Conservation (phyloP, 1,139 yeast genomes). For the Wickerhamiella infanticola region DNA sequence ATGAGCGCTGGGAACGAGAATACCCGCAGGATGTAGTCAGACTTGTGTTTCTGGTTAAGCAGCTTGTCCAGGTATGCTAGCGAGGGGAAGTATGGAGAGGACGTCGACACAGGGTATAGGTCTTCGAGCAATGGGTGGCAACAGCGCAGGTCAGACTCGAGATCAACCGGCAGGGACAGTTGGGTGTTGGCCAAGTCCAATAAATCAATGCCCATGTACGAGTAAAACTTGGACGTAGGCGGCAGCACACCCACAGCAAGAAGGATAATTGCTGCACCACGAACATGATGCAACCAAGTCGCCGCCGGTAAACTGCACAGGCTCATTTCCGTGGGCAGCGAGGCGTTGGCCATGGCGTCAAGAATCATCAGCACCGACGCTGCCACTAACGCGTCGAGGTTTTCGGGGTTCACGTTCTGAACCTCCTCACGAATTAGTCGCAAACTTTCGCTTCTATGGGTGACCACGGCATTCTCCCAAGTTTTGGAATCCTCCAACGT, state of each 20-base stretch:
- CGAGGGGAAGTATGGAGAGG: slow-evolving; percentile 75
- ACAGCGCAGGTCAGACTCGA: slow-evolving; percentile 43
- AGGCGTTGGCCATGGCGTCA: slow-evolving; percentile 90
- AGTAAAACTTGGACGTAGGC: slow-evolving; percentile 34
- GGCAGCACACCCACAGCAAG: slow-evolving; percentile 93
- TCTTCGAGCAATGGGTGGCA: slow-evolving; percentile 78
- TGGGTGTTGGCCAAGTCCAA: slow-evolving; percentile 39
- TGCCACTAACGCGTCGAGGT: slow-evolving; percentile 86
- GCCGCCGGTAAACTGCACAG: slow-evolving; percentile 58
- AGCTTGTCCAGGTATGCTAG: slow-evolving; percentile 74
- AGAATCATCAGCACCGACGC: slow-evolving; percentile 76
- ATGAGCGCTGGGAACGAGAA: slow-evolving; percentile 89
- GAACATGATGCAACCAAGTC: slow-evolving; percentile 94
- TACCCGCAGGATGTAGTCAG: slow-evolving; percentile 72
- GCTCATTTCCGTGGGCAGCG: slow-evolving; percentile 36
- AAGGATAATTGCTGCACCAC: slow-evolving; percentile 89
- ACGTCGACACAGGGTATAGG: slow-evolving; percentile 67
- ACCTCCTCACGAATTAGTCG: slow-evolving; percentile 73
- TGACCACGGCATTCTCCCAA: slow-evolving; percentile 50
- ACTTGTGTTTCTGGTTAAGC: slow-evolving; percentile 59
- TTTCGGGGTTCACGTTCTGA: slow-evolving; percentile 61
- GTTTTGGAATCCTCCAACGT: slow-evolving; percentile 34
- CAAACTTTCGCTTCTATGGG: slow-evolving; percentile 78
- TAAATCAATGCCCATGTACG: slow-evolving; percentile 41
- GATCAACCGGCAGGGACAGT: slow-evolving; percentile 7